A percentile compares a stretch with the other conserved stretches of the same genome.
Conservation (phyloP, 2,329 filamentous ascomycete species). For the Plenodomus lindquistii region DNA sequence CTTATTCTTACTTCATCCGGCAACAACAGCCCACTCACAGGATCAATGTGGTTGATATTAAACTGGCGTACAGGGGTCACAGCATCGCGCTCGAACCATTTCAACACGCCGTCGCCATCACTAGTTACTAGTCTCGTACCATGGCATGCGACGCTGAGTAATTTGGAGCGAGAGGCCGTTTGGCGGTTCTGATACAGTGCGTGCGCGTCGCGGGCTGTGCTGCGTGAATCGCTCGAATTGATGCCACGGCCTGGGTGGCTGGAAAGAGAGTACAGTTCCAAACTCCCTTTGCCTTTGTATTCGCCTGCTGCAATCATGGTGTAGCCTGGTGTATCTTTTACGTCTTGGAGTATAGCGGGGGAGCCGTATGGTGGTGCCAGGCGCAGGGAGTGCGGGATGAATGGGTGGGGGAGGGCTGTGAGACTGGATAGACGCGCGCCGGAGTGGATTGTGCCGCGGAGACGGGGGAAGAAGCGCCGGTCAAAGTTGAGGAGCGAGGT, state of each 20-base stretch:
- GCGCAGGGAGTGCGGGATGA: constrained; percentile 65
- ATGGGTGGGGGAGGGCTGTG: constrained; percentile 69
- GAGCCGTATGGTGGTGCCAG: constrained; percentile 59
- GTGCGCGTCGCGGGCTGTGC: constrained; percentile 47
- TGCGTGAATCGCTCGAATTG: constrained; percentile 34
- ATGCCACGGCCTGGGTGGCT: constrained; percentile 36
- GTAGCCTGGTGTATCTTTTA: constrained; percentile 60
- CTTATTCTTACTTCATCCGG: constrained; percentile 2
- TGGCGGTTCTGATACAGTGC: constrained; percentile 68
- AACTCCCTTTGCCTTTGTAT: constrained; percentile 87
- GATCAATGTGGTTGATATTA: constrained; percentile 57
- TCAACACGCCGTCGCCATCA: constrained; percentile 80
- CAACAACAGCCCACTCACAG: constrained; percentile 1
- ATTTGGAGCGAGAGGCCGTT: constrained; percentile 76
- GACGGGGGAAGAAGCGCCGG: constrained; percentile 77
- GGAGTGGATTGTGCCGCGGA: constrained; percentile 79
- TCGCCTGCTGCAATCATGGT: constrained; percentile 83
- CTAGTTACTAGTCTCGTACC: constrained; percentile 81
- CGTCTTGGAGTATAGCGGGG: constrained; percentile 56
- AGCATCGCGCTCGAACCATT: constrained; percentile 90
- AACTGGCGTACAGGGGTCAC: constrained; percentile 57
- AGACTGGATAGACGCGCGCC: constrained; percentile 78
- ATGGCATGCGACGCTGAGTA: constrained; percentile 80
- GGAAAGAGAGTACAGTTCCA: constrained; percentile 79
- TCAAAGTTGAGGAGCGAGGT: constrained; percentile 89